Base-by-base conservation (phyloP, 1,284 basidiomycete species). In the Ceratobasidium sp. region DNA sequence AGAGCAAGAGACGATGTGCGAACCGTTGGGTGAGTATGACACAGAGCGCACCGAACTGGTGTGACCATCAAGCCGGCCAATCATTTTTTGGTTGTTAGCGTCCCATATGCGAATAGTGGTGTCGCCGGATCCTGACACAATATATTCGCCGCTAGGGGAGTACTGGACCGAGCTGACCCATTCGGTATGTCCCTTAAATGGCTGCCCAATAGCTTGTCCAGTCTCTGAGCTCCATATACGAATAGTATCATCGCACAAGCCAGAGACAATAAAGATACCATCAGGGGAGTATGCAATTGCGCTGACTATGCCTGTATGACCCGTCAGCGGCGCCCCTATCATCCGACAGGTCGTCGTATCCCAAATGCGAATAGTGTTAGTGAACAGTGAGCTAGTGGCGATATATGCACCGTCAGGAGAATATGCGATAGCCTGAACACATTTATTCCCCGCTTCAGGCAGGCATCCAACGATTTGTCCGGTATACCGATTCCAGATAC, bases 341-440 rank as follows among this genome's bases (percentile, higher is more conserved):
- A 55, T 46, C 28, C 26, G 23, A 10, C 61, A 42, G 28, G 60
- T 66, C 13, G 51, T 55, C 7, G 72, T 44, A 69, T 79, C 72
- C 78, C 78, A 79, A 15, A 79, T 33, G 10, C 61, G 51, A 12
- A 78, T 44, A 6, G 72, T 56, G 12, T 12, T 26, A 39, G 40
- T 12, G 5, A 42, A 56, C 10, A 18, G 18, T 12, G 55, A 73
- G 28, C 72, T 26, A 55, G 71, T 68, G 18, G 26, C 61, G 42
- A 79, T 75, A 20, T 42, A 1, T 26, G 2, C 40, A 20, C 72
- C 55, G 39, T 79, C 44, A 18, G 71, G 64, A 28, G 77, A 73
- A 28, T 33, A 61, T 5, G 18, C 58, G 58, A 61, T 23, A 3
- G 58, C 6, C 20, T 20, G 9, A 5, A 61, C 58, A 3, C 3